These are phyloP conservation scores for Andrographis paniculata DNA, from an alignment of 305 asterid species.

Conservation along the genomic window DNA sequence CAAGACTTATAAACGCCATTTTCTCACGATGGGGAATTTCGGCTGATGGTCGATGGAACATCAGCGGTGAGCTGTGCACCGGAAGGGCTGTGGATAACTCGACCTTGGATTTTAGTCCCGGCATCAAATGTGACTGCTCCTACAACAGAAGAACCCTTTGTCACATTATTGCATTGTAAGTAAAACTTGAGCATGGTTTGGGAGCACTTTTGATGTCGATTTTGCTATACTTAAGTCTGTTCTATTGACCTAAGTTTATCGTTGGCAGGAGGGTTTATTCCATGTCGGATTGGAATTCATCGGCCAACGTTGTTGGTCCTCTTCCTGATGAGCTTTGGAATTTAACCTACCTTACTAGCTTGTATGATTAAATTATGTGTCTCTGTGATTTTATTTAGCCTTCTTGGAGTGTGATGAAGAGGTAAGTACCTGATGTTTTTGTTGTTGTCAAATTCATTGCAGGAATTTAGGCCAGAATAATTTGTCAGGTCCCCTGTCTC, in stretches of 20 bases:
- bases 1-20: constrained; percentile 22
- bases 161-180: constrained; percentile 44
- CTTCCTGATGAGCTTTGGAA: constrained; percentile 61
- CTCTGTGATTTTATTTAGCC: background rate
- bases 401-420: background rate
- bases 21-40: constrained; percentile 25
- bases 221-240: background rate
- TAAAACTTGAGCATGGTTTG: background rate
- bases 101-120: constrained; percentile 27
- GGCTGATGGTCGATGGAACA: constrained; percentile 24
- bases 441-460: constrained; percentile 9
- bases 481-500: constrained; percentile 42
- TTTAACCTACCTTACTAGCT: constrained; percentile 39
- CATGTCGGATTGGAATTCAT: constrained; percentile 22
- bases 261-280: constrained; percentile 40
- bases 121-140: constrained; percentile 54
- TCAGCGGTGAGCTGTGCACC: constrained; percentile 50
- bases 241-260: background rate
- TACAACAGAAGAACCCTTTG: constrained; percentile 29
- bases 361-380: constrained; percentile 30
- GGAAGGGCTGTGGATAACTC: constrained; percentile 38
- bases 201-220: background rate
- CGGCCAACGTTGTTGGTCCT: constrained; percentile 28
- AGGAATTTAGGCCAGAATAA: constrained; percentile 42
- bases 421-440: background rate